Percentiles rank a stretch among this genome's conserved stretches.
These are phyloP conservation scores for Ophiosphaerella narmari DNA, from an alignment of 2,329 filamentous ascomycete species.

Conservation along the genomic window DNA sequence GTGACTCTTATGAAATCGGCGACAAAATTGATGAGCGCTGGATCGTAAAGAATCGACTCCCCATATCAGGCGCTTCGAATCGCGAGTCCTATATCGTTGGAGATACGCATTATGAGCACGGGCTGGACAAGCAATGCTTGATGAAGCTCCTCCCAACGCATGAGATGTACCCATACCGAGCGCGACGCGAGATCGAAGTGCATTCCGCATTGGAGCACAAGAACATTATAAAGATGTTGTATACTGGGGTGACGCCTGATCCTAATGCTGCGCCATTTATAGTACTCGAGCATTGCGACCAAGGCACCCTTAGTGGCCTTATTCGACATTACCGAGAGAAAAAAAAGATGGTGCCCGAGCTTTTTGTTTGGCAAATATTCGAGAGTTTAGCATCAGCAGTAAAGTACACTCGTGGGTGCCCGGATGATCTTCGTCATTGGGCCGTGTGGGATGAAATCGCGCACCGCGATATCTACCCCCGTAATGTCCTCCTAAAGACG, in stretches of 20 bases:
- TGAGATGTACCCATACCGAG: neutral
- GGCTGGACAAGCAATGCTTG: neutral
- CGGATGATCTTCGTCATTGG: neutral
- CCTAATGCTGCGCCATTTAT: neutral
- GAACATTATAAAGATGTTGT: neutral
- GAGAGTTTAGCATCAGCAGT: neutral
- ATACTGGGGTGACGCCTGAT: neutral
- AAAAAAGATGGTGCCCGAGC: neutral
- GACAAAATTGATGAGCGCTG: neutral
- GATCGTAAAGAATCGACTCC: neutral
- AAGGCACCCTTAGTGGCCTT: neutral
- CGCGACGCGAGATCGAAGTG: neutral
- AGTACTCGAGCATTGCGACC: neutral
- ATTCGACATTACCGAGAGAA: neutral
- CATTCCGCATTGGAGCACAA: neutral
- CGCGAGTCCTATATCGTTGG: neutral
- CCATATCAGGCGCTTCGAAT: neutral
- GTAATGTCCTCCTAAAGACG: neutral
- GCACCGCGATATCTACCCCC: neutral
- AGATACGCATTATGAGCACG: neutral
- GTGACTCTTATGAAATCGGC: neutral
- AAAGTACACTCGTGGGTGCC: neutral
- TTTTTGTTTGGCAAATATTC: neutral
- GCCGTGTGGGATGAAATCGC: neutral
- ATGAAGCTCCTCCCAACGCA: neutral